phyloP scores from a whole-genome alignment of 352 stramenopile species.

The Globisporangium parvum region DNA sequence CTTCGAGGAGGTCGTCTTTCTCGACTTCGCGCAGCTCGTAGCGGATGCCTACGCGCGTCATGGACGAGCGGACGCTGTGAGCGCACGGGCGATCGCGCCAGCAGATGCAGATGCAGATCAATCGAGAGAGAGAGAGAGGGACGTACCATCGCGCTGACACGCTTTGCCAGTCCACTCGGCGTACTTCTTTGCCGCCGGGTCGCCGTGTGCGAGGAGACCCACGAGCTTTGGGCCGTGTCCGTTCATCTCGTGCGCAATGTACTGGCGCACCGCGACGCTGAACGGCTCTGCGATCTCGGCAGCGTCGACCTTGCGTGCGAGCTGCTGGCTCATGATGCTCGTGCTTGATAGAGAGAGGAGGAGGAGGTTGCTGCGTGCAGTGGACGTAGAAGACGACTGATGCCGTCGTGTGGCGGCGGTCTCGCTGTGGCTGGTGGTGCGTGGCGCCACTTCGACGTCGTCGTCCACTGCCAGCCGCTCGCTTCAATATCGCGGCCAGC shows the following conservation, averaged over 20 bases:
- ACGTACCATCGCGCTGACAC: slow-evolving; percentile 83
- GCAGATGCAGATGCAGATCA: background rate
- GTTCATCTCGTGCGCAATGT: slow-evolving; percentile 72
- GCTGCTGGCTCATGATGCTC: slow-evolving; percentile 2
- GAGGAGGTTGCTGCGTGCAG: too few species aligned
- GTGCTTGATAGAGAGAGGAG: background rate
- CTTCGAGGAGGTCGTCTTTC: slow-evolving; percentile 92
- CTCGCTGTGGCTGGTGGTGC: too few species aligned
- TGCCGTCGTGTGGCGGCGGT: too few species aligned
- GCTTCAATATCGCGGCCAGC: too few species aligned
- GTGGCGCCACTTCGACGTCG: too few species aligned
- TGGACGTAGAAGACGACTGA: too few species aligned
- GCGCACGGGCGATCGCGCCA: too few species aligned
- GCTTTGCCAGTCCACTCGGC: slow-evolving; percentile 96
- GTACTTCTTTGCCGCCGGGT: slow-evolving; percentile 94
- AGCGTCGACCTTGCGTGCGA: slow-evolving; percentile 63
- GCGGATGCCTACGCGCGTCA: slow-evolving; percentile 60
- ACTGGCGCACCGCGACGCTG: slow-evolving; percentile 73
- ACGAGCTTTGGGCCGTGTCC: slow-evolving; percentile 85
- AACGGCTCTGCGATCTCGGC: slow-evolving; percentile 84
- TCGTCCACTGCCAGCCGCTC: too few species aligned
- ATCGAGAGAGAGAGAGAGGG: background rate
- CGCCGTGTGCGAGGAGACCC: slow-evolving; percentile 92
- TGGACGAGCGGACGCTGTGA: background rate
- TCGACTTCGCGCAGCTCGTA: slow-evolving; percentile 94